Percentiles rank a stretch among this genome's conserved stretches.
These are phyloP conservation scores for Simplicillium sp. DNA, from an alignment of 2,329 filamentous ascomycete species.

Conservation along the genomic window DNA sequence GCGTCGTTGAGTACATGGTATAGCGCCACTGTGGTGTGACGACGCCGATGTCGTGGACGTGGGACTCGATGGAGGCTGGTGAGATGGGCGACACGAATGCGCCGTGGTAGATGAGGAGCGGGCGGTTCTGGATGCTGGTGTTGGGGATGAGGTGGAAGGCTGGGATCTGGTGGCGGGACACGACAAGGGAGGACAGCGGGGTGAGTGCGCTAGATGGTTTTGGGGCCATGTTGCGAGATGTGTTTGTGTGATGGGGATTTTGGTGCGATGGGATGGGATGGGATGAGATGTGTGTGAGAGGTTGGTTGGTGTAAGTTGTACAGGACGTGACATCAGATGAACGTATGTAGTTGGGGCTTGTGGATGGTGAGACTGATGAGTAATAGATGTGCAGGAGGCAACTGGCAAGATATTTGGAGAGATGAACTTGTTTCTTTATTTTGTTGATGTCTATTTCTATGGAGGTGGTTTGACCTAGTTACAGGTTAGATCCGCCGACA, in stretches of 20 bases:
- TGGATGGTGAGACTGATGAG: too few relatives aligned
- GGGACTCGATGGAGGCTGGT: slow-evolving; percentile 43
- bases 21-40: slow-evolving; percentile 58
- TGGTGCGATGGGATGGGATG: too few relatives aligned
- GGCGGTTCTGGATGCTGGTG: slow-evolving; percentile 52
- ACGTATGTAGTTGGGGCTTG: too few relatives aligned
- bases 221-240: not conserved
- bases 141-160: slow-evolving; percentile 50
- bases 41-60: slow-evolving; percentile 41
- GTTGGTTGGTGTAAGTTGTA: too few relatives aligned
- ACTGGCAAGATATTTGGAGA: too few relatives aligned
- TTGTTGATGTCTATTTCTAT: not conserved
- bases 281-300: too few relatives aligned
- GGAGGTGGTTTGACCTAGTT: not conserved
- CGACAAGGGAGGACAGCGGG: slow-evolving; percentile 38
- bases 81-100: slow-evolving; percentile 37
- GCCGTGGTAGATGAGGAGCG: slow-evolving; percentile 56
- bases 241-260: too few relatives aligned
- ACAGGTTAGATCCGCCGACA: slow-evolving; percentile 6
- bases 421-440: too few relatives aligned
- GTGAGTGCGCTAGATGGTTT: slow-evolving; percentile 8
- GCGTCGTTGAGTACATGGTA: slow-evolving; percentile 56
- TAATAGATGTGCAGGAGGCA: too few relatives aligned
- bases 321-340: too few relatives aligned
- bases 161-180: slow-evolving; percentile 52